A percentile compares a stretch with the other conserved stretches of the same genome.
These are phyloP conservation scores for Backusella mclennaniae DNA, from an alignment of 192 early-diverging fungal genomes.

Conservation along the genomic window DNA sequence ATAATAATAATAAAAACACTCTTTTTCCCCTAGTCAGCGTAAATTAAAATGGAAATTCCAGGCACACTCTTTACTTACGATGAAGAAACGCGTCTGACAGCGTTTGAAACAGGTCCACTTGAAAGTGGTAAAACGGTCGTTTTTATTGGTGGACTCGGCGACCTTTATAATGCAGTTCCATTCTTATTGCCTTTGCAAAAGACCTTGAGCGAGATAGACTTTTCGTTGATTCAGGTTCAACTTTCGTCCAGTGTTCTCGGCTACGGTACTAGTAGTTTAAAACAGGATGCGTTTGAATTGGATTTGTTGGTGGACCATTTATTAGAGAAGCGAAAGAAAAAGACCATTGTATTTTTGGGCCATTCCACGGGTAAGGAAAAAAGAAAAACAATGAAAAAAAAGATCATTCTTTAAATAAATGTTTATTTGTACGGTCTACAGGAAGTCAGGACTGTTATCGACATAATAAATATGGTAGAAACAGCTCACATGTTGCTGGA, in stretches of 20 bases:
- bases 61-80: conserved; percentile 42
- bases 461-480: conserved; percentile 28
- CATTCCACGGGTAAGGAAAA: conserved; percentile 39
- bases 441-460: conserved; percentile 38
- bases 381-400: no score
- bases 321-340: conserved; percentile 26
- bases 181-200: conserved; percentile 30
- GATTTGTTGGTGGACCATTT: conserved; percentile 35
- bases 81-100: conserved; percentile 37
- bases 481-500: conserved; percentile 24
- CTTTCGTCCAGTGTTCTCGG: conserved; percentile 42
- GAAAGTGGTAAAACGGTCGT: conserved; percentile 27
- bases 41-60: conserved; percentile 32
- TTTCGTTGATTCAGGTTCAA: conserved; percentile 44
- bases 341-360: conserved; percentile 37
- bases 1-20: not conserved
- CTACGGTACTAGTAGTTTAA: conserved; percentile 36
- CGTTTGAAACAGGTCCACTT: conserved; percentile 40
- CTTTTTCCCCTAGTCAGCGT: not conserved
- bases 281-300: conserved; percentile 37
- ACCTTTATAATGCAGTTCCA: conserved; percentile 44
- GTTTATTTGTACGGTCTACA: no score
- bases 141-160: conserved; percentile 41
- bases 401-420: no score
- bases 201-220: conserved; percentile 14